Base-by-base conservation (phyloP, 306 rosid genomes). In the Cicer cuneatum region DNA sequence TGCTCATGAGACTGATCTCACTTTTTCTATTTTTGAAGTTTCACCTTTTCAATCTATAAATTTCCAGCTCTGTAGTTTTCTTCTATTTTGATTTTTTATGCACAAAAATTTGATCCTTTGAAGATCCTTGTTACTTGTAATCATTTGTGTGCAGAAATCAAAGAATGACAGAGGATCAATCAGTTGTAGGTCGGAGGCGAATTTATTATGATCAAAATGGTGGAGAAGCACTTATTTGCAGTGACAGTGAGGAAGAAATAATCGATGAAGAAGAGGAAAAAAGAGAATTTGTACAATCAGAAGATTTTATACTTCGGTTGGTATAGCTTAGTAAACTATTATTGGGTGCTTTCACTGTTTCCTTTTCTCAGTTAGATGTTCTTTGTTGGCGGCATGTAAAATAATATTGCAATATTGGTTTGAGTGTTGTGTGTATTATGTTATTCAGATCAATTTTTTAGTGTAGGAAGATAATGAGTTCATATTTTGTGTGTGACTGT, bases 111-210 rank as follows among this genome's bases (percentile, higher is more conserved):
- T 71, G 10, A 72, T 76, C 40, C 6, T 47, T 58, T 11, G 15
- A 48, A 82, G 77, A 74, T 72, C 56, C 80, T 53, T 74, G 42
- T 60, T 67, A 43, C 41, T 24, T 74, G 38, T 46, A 70, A 29
- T 71, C 46, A 70, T 76, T 82, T 10, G 71, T 82, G 71, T 76
- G 65, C 88, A 95, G 99, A 89, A 95, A 95, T 82, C 99, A 95
- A 81, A 92, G 99, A 86, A 95, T 95, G 99, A 90, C 96, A 7
- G 99, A 95, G 81, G 99, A 95, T 90, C 99, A 95, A 71, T 95
- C 99, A 2, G 96, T 95, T 45, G 74, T 95, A 37, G 99, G 99
- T 82, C 92, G 99, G 59, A 87, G 99, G 73, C 86, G 99, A 83
- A 95, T 95, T 80, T 95, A 95, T 85, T 95, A 95, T 83, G 99